Base-by-base conservation (phyloP, 306 rosid species). In the Glycine latifolia region DNA sequence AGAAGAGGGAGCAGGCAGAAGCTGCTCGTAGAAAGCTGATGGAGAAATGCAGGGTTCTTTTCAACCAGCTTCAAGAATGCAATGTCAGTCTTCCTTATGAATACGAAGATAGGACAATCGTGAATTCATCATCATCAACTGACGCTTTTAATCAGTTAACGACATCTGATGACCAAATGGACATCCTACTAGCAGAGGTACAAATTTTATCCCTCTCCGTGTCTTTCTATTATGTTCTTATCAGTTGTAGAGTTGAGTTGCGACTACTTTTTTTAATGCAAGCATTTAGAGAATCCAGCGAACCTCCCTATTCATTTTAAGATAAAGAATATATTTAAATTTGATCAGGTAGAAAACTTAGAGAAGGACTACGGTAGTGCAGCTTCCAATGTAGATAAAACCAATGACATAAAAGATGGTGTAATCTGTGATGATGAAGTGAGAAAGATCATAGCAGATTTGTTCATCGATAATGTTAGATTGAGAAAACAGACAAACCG, bases 401-500 rank as follows among this genome's bases (percentile, higher is more conserved):
- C 65, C 80, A 81, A 59, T 76, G 90, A 73, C 79, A 62, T 74
- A 9, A 37, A 71, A 48, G 86, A 88, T 49, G 87, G 82, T 4
- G 74, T 65, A 58, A 77, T 81, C 52, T 71, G 75, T 69, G 95
- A 91, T 33, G 89, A 83, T 53, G 96, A 89, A 81, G 39, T 95
- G 86, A 85, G 91, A 83, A 95, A 85, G 90, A 56, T 87, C 72
- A 80, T 95, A 43, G 84, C 87, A 43, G 94, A 90, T 70, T 77
- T 93, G 74, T 87, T 95, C 82, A 47, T 84, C 0, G 97, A 95
- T 66, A 91, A 89, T 68, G 92, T 90, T 55, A 89, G 90, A 84
- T 85, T 95, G 89, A 90, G 97, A 88, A 95, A 90, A 88, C 94
- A 88, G 94, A 89, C 94, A 66, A 95, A 88, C 75, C 70, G 77